Percentiles rank a stretch among this genome's conserved stretches.
phyloP scores from a whole-genome alignment of 2,329 filamentous ascomycete genomes.

The Fonsecaea multimorphosa region DNA sequence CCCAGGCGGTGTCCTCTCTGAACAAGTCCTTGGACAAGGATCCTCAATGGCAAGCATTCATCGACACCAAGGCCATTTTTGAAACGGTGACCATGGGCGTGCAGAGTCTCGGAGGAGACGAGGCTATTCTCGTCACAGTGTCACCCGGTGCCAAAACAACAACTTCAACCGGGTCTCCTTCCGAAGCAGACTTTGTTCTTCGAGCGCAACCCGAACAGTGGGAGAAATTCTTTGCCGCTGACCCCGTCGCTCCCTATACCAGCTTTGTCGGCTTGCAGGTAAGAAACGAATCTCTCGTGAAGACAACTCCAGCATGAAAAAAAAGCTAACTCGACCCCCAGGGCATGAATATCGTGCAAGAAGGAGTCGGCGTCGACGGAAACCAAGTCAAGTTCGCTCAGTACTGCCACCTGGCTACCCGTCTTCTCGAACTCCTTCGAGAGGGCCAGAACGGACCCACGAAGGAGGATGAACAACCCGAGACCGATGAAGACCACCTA shows the following conservation, averaged over 20 bases:
- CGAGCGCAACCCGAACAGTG: slow-evolving; percentile 35
- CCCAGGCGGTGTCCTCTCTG: slow-evolving; percentile 32
- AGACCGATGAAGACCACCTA: slow-evolving; percentile 52
- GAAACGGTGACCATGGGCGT: slow-evolving; percentile 37
- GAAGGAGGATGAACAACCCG: slow-evolving; percentile 48
- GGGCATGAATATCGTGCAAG: slow-evolving; percentile 56
- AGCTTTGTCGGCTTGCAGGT: slow-evolving; percentile 37
- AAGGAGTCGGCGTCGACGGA: slow-evolving; percentile 56
- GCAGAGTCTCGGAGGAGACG: slow-evolving; percentile 29
- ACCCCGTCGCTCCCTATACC: slow-evolving; percentile 35
- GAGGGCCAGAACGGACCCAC: slow-evolving; percentile 56
- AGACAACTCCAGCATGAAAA: not conserved
- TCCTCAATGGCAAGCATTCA: slow-evolving; percentile 36
- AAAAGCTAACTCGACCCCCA: slow-evolving; percentile 19
- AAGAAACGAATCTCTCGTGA: not conserved
- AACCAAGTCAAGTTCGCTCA: slow-evolving; percentile 54
- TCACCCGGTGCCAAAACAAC: slow-evolving; percentile 28
- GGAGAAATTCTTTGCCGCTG: slow-evolving; percentile 37
- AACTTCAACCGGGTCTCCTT: slow-evolving; percentile 28
- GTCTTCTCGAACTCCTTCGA: slow-evolving; percentile 56
- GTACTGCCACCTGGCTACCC: slow-evolving; percentile 55
- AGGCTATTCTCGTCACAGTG: slow-evolving; percentile 35
- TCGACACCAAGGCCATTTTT: slow-evolving; percentile 38
- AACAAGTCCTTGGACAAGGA: slow-evolving; percentile 33
- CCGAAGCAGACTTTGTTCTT: slow-evolving; percentile 35